Evolutionary conservation across 495 filamentous ascomycete species (phyloP).

Genomic region (Aspergillus funiculosus): DNA sequence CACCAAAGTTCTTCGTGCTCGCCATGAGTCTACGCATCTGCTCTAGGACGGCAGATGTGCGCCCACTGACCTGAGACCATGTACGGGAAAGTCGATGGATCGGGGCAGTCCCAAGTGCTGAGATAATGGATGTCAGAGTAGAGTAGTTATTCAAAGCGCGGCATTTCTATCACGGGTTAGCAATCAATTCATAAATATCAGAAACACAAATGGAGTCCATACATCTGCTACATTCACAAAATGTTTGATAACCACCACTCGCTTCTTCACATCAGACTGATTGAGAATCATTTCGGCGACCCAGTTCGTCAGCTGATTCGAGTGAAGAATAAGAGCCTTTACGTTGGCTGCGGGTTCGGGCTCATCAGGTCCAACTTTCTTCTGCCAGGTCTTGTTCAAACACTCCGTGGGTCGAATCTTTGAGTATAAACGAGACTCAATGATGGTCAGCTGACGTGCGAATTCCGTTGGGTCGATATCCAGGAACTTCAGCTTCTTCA

Average conservation of each 20-base stretch:
- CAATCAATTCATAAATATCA: not conserved
- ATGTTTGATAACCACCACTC: conserved; percentile 96
- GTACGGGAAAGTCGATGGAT: conserved; percentile 90
- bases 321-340: conserved; percentile 92
- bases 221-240: conserved; percentile 95
- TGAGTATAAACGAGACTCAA: conserved; percentile 88
- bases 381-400: conserved; percentile 97
- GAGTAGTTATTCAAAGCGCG: conserved; percentile 93
- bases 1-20: conserved; percentile 96
- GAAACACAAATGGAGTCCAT: conserved; percentile 11
- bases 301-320: conserved; percentile 98
- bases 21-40: conserved; percentile 92
- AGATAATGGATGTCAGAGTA: conserved; percentile 96
- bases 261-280: conserved; percentile 87
- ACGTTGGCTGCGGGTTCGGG: conserved; percentile 90
- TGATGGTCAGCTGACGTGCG: conserved; percentile 92
- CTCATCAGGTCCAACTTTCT: conserved; percentile 76
- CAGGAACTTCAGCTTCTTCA: conserved; percentile 98
- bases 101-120: conserved; percentile 85
- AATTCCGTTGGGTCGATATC: conserved; percentile 96
- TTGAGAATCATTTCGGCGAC: conserved; percentile 99
- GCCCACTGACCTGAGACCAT: conserved; percentile 87
- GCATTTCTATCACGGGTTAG: conserved; percentile 66
- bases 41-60: conserved; percentile 73
- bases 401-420: conserved; percentile 95